Evolutionary conservation across 495 filamentous ascomycete genomes (phyloP), one percentile per base, ranked within the genome.

Genomic region (Pyrenula aspistea): DNA sequence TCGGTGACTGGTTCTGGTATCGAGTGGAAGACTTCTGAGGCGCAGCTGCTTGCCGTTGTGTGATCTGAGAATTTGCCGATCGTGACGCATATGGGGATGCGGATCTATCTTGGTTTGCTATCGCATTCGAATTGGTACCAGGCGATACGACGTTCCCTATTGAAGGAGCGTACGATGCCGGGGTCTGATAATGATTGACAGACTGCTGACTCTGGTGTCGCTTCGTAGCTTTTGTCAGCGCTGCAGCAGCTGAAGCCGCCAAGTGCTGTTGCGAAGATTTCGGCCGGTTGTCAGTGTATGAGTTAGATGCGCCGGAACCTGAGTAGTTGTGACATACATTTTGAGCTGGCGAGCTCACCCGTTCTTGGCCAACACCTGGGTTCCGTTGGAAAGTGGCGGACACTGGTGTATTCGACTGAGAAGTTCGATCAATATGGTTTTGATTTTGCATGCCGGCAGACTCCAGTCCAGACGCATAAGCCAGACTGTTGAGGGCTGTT

Each of bases 391-490:
- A 42, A 4, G 8, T 15, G 15, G 31, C 31, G 31, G 31, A 42
- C 15, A 42, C 15, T 42, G 31, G 31, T 42, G 31, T 42, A 15
- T 42, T 42, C 15, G 31, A 42, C 31, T 42, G 31, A 42, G 31
- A 42, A 42, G 31, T 42, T 42, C 31, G 31, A 42, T 42, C 31
- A 15, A 42, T 42, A 8, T 4, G 15, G 15, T 42, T 42, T 15
- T 42, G 31, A 42, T 42, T 42, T 15, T 42, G 31, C 15, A 42
- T 15, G 15, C 31, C 31, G 10, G 55, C 22, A 12, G 48, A 22
- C 23, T 57, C 60, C 24, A 65, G 48, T 10, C 56, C 61, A 24
- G 64, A 67, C 12, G 63, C 64, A 58, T 65, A 63, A 21, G 64
- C 63, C 21, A 65, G 53, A 53, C 59, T 67, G 12, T 62, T 63